Base-by-base conservation (phyloP, 805 yeast genomes). In the Candida odintsovae region DNA sequence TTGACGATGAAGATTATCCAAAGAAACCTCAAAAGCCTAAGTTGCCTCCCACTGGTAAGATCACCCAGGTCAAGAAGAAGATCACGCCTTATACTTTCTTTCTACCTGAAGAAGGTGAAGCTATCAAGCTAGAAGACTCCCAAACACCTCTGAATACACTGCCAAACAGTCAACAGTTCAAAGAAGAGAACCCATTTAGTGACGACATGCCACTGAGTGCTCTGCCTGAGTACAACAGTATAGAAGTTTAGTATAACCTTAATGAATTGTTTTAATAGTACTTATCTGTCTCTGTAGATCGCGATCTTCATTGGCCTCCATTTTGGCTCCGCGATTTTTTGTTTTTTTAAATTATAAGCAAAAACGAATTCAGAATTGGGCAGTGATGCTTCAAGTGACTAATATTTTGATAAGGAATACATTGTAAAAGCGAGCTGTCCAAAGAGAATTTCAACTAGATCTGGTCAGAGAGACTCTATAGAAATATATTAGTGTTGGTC, bases 11-110 rank as follows among this genome's bases (percentile, higher is more conserved):
- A 16, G 90, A 86, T 46, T 71, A 88, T 54, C 90, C 96, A 0
- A 80, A 82, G 47, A 89, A 87, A 58, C 86, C 82, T 54, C 74
- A 90, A 47, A 56, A 61, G 15, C 84, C 96, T 1, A 83, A 90
- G 57, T 69, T 94, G 43, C 96, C 97, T 12, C 96, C 97, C 7
- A 86, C 88, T 26, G 97, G 97, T 33, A 89, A 85, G 64, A 86
- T 90, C 33, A 66, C 85, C 5, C 75, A 78, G 1, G 66, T 78
- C 6, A 89, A 88, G 66, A 88, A 83, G 68, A 83, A 78, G 55
- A 59, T 75, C 12, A 65, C 80, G 6, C 69, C 77, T 0, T 71
- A 64, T 38, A 72, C 85, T 0, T 85, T 76, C 57, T 75, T 83
- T 53, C 60, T 84, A 12, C 68, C 70, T 15, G 76, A 72, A 40